Conservation (phyloP, 225 moss, liverwort and hornwort species). For the Ulota crispa region DNA sequence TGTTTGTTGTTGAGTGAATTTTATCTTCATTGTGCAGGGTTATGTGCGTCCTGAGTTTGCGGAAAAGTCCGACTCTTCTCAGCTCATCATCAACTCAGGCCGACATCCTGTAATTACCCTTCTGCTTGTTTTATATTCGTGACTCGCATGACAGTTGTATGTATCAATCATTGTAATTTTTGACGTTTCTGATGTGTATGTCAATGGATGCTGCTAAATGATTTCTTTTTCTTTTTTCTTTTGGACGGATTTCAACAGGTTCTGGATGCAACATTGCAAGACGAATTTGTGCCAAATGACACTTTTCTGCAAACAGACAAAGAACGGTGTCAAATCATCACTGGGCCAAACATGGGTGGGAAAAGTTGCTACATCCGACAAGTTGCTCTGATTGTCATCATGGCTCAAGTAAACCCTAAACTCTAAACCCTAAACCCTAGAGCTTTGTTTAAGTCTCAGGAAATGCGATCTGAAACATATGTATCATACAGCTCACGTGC, state of each 20-base stretch:
- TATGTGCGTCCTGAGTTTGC: constrained; percentile 87
- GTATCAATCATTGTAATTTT: not conserved
- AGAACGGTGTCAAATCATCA: constrained; percentile 93
- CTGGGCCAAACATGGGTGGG: constrained; percentile 99
- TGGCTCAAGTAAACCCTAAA: constrained; percentile 73
- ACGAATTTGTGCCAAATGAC: constrained; percentile 89
- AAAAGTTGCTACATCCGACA: constrained; percentile 99
- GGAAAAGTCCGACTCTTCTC: constrained; percentile 65
- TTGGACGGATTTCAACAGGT: constrained; percentile 44
- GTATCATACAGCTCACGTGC: not conserved
- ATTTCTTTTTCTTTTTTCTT: not conserved
- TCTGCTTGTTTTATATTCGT: not conserved
- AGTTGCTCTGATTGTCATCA: constrained; percentile 93
- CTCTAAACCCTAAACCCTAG: no score
- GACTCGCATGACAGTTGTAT: not conserved
- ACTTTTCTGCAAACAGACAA: constrained; percentile 61
- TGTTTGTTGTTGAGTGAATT: constrained; percentile 13
- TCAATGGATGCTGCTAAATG: constrained; percentile 6
- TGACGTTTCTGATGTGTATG: constrained; percentile 1
- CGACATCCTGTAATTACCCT: constrained; percentile 77
- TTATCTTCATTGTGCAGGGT: constrained; percentile 48
- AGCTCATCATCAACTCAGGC: constrained; percentile 68
- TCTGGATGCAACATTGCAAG: constrained; percentile 82
- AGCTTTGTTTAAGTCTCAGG: not conserved
- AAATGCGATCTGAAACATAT: not conserved